These are phyloP conservation scores for Stereum hirsutum DNA, from an alignment of 1,284 basidiomycete genomes.

Conservation along the genomic window DNA sequence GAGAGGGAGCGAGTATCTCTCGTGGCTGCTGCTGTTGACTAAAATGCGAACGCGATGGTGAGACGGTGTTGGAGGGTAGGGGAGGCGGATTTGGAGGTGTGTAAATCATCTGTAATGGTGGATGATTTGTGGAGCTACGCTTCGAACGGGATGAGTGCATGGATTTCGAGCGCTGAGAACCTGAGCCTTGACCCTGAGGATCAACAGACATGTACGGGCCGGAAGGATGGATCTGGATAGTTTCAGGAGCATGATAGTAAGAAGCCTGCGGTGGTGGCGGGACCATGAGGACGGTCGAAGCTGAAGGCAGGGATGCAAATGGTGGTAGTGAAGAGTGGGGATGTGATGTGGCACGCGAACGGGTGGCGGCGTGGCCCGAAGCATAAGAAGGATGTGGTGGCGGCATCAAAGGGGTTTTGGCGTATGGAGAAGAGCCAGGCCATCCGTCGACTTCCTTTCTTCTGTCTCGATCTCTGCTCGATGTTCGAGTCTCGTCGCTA, in stretches of 20 bases:
- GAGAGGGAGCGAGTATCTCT: constrained; percentile 4
- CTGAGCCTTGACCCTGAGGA: background rate
- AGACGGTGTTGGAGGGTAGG: constrained; percentile 1
- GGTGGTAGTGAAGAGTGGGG: constrained; percentile 3
- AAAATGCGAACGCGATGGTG: constrained; percentile 6
- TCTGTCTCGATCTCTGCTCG: constrained; percentile 1
- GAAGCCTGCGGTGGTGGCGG: constrained; percentile 7
- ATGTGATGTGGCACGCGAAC: constrained; percentile 6
- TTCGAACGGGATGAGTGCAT: background rate
- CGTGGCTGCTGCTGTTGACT: background rate
- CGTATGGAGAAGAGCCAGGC: background rate
- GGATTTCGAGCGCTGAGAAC: constrained; percentile 3
- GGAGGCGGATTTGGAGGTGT: constrained; percentile 7
- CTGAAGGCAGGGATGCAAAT: constrained; percentile 1
- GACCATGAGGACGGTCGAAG: constrained; percentile 7
- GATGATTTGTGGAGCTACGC: constrained; percentile 7
- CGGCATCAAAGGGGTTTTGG: background rate
- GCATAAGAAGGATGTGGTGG: background rate
- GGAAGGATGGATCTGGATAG: constrained; percentile 11
- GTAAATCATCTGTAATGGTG: constrained; percentile 11
- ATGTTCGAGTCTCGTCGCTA: background rate
- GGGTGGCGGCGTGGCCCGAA: background rate
- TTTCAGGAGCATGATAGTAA: constrained; percentile 7
- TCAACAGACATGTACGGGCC: background rate
- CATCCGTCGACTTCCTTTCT: background rate